Conservation (phyloP, 768 basidiomycete species). For the Mycena olivaceomarginata region DNA sequence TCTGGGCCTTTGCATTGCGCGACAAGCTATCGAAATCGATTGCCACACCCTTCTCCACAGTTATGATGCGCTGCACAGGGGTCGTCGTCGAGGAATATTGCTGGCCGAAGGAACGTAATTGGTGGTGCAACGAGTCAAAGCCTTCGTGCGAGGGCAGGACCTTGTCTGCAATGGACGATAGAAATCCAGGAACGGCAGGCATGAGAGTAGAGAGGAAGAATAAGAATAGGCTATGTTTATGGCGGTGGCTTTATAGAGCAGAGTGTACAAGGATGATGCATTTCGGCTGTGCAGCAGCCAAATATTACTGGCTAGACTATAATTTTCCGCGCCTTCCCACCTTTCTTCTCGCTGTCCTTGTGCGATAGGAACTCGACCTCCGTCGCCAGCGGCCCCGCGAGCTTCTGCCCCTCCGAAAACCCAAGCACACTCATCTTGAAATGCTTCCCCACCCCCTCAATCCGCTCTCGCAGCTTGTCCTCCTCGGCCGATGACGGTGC, state of each 20-base stretch:
- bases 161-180: slow-evolving; percentile 84
- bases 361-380: slow-evolving; percentile 97
- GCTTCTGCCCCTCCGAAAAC: slow-evolving; percentile 81
- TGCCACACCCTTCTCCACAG: slow-evolving; percentile 84
- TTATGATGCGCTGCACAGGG: slow-evolving; percentile 88
- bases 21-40: slow-evolving; percentile 83
- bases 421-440: slow-evolving; percentile 96
- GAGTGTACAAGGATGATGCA: slow-evolving; percentile 26
- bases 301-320: slow-evolving; percentile 66
- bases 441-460: slow-evolving; percentile 89
- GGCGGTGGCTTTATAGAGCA: slow-evolving; percentile 39
- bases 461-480: slow-evolving; percentile 81
- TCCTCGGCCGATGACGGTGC: slow-evolving; percentile 81
- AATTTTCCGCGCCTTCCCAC: slow-evolving; percentile 88
- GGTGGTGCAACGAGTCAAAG: slow-evolving; percentile 80
- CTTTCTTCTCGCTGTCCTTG: slow-evolving; percentile 97
- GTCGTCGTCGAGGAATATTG: slow-evolving; percentile 83
- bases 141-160: slow-evolving; percentile 68
- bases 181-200: slow-evolving; percentile 72
- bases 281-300: not conserved
- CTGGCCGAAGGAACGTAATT: slow-evolving; percentile 83
- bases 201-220: slow-evolving; percentile 56
- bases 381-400: slow-evolving; percentile 91
- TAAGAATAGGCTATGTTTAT: slow-evolving; percentile 19
- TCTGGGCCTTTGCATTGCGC: slow-evolving; percentile 81